Conservation (phyloP, 1,139 yeast species). For the Protomyces arabidopsidicola region DNA sequence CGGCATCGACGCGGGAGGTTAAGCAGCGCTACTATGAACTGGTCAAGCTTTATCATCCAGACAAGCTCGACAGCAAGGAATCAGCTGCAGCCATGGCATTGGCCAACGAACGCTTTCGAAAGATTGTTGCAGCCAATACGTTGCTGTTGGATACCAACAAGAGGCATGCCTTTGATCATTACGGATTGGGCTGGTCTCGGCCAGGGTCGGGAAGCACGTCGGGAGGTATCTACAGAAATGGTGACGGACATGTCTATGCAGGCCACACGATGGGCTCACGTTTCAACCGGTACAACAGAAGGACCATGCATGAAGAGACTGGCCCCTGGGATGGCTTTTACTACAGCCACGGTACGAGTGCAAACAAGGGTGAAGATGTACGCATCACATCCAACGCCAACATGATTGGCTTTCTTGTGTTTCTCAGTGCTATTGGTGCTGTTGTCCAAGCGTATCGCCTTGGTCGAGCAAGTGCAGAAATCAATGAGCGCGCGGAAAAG, state of each 20-base stretch:
- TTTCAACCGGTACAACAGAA: slow-evolving; percentile 19
- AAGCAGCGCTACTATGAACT: slow-evolving; percentile 56
- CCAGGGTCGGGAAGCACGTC: slow-evolving; percentile 8
- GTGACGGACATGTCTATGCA: slow-evolving; percentile 7
- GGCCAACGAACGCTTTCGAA: slow-evolving; percentile 55
- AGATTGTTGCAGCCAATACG: slow-evolving; percentile 68
- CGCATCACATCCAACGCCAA: slow-evolving; percentile 22
- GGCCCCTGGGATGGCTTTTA: slow-evolving; percentile 24
- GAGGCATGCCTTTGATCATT: slow-evolving; percentile 46
- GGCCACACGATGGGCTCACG: slow-evolving; percentile 13
- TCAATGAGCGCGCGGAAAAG: slow-evolving; percentile 22
- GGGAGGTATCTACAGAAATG: not conserved
- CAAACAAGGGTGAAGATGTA: not conserved
- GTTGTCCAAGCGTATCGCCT: slow-evolving; percentile 19
- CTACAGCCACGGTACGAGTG: not conserved
- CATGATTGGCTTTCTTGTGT: slow-evolving; percentile 20
- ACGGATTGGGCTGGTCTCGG: slow-evolving; percentile 33
- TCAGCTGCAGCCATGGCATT: slow-evolving; percentile 28
- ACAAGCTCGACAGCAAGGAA: slow-evolving; percentile 38
- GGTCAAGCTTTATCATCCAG: slow-evolving; percentile 87
- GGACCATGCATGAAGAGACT: slow-evolving; percentile 21
- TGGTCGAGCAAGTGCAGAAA: slow-evolving; percentile 24
- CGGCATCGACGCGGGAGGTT: slow-evolving; percentile 46
- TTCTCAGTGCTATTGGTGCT: slow-evolving; percentile 24
- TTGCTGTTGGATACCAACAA: slow-evolving; percentile 56